Evolutionary conservation across 345 rosid species (phyloP), one percentile per base, ranked within the genome.

Genomic region (Salix arbutifolia): DNA sequence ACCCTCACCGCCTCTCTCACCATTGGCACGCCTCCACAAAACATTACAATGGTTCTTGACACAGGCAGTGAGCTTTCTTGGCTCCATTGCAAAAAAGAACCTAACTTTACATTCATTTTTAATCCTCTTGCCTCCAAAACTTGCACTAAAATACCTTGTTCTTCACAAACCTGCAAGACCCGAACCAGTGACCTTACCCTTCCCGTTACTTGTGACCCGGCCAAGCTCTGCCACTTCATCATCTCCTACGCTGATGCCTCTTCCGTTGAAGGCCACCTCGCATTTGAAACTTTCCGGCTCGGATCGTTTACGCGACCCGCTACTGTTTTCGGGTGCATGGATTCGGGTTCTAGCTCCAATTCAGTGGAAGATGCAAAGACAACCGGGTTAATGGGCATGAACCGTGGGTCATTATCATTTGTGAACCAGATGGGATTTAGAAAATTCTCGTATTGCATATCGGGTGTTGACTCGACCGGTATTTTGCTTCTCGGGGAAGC

Each of bases 1-100:
- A 74, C 91, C 9, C 78, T 91, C 53, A 89, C 96, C 2, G 90
- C 85, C 60, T 84, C 97, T 10, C 87, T 91, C 66, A 74, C 86
- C 19, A 87, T 80, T n/a, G 96, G 94, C 30, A 77, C 96, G 10
- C 94, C 96, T 0, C 92, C 94, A 0, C 94, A 91, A 74, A 77
- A 66, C 26, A 84, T 89, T 65, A 79, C 87, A 11, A 88, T 91
- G 96, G 92, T 90, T 23, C 89, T 91, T 4, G 94, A 91, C 78
- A 91, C 96, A 1, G 96, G 94, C 48, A 91, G 96, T 62, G 96
- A 91, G 21, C 94, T 91, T 68, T 85, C 96, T 0, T 91, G 96
- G 96, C 90, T 90, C 37, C 88, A 85, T 71, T 91, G 94, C 82
- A 84, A 77, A 42, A 75, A 77, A 70, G 19, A 76, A 2, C 86